Evolutionary conservation across 2,329 filamentous ascomycete species (phyloP).

Genomic region (Rosellinia necatrix): DNA sequence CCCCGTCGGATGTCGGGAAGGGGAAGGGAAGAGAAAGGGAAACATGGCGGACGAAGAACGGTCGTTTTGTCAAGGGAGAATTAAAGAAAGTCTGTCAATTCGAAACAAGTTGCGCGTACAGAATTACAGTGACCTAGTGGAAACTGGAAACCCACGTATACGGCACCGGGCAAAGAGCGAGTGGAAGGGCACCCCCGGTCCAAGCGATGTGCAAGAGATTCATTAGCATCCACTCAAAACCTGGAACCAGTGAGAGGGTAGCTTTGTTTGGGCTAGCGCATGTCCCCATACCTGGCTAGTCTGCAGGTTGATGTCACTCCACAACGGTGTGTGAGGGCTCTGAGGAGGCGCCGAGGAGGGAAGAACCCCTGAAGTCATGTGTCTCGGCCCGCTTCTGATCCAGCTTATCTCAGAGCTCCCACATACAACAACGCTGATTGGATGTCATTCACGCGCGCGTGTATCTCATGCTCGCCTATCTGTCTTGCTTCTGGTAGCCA

Average conservation of each 20-base stretch:
- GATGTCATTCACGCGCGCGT: constrained; percentile 23
- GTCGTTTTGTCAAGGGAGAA: background rate
- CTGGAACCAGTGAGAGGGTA: constrained; percentile 7
- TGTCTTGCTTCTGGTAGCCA: background rate
- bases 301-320: constrained; percentile 28
- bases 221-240: constrained; percentile 19
- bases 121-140: background rate
- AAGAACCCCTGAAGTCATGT: constrained; percentile 14
- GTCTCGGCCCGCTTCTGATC: constrained; percentile 14
- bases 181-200: constrained; percentile 7
- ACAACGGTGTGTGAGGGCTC: too few relatives aligned
- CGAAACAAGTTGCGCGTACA: background rate
- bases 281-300: background rate
- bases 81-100: background rate
- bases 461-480: constrained; percentile 9
- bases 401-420: constrained; percentile 15
- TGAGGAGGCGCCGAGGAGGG: background rate
- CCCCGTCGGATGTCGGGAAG: background rate
- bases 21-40: too few relatives aligned
- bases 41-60: too few relatives aligned
- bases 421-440: constrained; percentile 14
- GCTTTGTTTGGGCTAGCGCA: constrained; percentile 9
- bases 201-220: constrained; percentile 12
- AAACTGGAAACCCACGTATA: background rate
- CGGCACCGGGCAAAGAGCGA: background rate